Evolutionary conservation across 2,329 filamentous ascomycete species (phyloP).

Genomic region (Pseudogymnoascus verrucosus): DNA sequence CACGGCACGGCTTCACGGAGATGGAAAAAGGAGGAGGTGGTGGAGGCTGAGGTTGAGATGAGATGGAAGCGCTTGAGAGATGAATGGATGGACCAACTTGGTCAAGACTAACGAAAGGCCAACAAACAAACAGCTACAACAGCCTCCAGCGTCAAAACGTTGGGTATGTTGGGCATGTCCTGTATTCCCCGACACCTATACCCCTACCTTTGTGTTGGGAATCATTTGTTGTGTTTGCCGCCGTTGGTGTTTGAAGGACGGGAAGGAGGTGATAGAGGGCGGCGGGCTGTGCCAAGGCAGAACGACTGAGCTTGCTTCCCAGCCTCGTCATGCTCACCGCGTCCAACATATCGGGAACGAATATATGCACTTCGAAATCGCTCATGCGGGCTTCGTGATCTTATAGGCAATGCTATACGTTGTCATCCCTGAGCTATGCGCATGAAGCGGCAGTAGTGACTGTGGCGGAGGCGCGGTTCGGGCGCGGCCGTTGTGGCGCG

Average conservation of each 20-base stretch:
- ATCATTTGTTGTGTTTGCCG: neutral
- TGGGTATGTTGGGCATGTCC: too few species aligned
- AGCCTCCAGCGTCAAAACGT: neutral
- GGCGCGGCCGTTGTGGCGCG: neutral
- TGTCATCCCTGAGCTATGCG: neutral
- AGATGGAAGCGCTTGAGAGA: neutral
- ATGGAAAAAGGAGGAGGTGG: neutral
- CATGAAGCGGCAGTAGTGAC: neutral
- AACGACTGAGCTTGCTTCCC: neutral
- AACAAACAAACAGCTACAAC: neutral
- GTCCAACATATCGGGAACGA: neutral
- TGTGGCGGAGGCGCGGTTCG: constrained; percentile 3
- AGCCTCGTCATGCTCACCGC: constrained; percentile 6
- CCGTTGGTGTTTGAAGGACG: neutral
- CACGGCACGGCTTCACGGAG: neutral
- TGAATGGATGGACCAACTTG: neutral
- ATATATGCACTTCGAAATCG: constrained; percentile 3
- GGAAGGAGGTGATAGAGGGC: neutral
- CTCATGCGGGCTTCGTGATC: neutral
- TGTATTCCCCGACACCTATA: neutral
- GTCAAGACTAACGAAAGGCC: neutral
- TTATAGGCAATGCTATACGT: neutral
- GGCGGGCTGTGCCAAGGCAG: neutral
- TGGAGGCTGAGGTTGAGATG: neutral
- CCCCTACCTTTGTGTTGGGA: neutral